Base-by-base conservation (phyloP, 2,329 filamentous ascomycete genomes). In the Bipolaris sorokiniana region DNA sequence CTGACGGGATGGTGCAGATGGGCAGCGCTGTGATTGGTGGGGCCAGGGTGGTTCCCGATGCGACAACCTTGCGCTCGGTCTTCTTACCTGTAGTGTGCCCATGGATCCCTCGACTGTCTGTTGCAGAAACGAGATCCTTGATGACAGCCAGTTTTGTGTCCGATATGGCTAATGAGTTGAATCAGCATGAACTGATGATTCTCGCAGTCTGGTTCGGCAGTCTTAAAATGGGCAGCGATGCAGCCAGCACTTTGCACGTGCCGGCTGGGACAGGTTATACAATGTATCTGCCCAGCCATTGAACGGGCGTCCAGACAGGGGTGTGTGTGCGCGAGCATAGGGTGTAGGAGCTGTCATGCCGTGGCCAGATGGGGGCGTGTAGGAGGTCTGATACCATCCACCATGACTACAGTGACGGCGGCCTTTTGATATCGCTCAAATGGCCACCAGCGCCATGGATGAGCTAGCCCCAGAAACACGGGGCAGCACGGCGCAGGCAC, bases 41-140 rank as follows among this genome's bases (percentile, higher is more conserved):
- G 37, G 28, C 40, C 42, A 23, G 47, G 31, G 47, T 48, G 42
- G 57, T 51, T 59, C 56, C 51, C 57, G 60, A 61, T 58, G 31
- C 44, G 20, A 50, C 61, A 65, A 62, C 65, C 64, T 67, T 59
- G 62, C 62, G 22, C 55, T 47, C 62, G 60, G 59, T 62, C 62
- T 51, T 58, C 51, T 60, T 49, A 57, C 61, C 54, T 59, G 60
- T 54, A 58, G 61, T 49, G 61, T 49, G 48, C 33, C 48, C 49
- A 45, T 51, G 31, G 40, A 51, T 51, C 40, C 49, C 41, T 45
- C 28, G 49, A 37, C 41, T 26, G 49, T 44, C 33, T 13, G 46
- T 23, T 37, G 34, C 34, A n/a, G 34, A 37, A 41, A 48, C 45
- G 41, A 37, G 51, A 37, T 55, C 28, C 51, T 42, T 36, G 31